Evolutionary conservation across 2,329 filamentous ascomycete species (phyloP).

Genomic region (Fusarium bactridioides): DNA sequence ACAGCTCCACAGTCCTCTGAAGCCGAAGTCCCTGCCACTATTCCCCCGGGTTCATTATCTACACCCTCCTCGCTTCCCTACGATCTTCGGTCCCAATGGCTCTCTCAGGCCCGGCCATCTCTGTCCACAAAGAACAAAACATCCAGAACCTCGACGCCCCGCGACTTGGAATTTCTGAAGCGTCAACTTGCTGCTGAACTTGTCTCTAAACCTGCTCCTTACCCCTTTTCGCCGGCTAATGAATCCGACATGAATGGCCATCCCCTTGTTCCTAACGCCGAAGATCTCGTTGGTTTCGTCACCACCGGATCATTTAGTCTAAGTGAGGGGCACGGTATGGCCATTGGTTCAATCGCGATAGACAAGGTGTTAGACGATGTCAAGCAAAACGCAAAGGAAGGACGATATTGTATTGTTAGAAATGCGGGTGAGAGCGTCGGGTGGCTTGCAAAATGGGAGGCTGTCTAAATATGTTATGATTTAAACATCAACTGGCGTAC

Average conservation of each 20-base stretch:
- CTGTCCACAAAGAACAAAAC: conserved; percentile 3
- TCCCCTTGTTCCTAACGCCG: conserved; percentile 73
- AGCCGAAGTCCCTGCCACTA: conserved; percentile 57
- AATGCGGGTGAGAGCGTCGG: conserved; percentile 82
- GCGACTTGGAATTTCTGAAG: conserved; percentile 50
- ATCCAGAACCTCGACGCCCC: conserved; percentile 18
- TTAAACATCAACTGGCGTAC: not conserved
- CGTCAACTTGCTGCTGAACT: conserved; percentile 59
- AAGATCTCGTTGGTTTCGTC: conserved; percentile 88
- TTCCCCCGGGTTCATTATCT: conserved; percentile 40
- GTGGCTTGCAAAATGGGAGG: conserved; percentile 81
- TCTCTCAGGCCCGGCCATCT: conserved; percentile 58
- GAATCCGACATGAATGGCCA: conserved; percentile 58
- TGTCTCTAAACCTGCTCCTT: conserved; percentile 46
- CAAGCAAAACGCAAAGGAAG: conserved; percentile 49
- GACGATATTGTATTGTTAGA: conserved; percentile 77
- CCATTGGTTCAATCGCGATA: conserved; percentile 74
- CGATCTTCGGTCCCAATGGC: conserved; percentile 74
- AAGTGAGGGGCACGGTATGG: conserved; percentile 76
- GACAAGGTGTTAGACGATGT: conserved; percentile 59
- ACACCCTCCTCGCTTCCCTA: conserved; percentile 46
- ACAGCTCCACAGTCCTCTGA: conserved; percentile 42
- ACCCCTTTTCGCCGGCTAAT: conserved; percentile 48
- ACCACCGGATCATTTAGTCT: conserved; percentile 87
- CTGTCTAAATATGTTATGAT: conserved; percentile 53